Base-by-base conservation (phyloP, 23 red algal genomes). In the Gracilaria gracilis region DNA sequence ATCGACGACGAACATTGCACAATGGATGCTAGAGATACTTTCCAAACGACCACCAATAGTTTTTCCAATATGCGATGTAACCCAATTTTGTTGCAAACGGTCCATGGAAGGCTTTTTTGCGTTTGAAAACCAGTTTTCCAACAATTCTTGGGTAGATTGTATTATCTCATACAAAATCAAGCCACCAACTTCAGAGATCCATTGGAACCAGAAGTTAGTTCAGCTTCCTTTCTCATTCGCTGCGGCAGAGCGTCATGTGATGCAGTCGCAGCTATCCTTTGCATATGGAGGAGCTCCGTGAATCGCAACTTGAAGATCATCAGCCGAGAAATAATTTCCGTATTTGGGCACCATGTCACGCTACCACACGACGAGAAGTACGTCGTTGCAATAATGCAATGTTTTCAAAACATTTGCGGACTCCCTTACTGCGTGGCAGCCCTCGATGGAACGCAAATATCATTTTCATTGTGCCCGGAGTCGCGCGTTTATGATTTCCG, bases 51-150 rank as follows among this genome's bases (percentile, higher is more conserved):
- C 42, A 4, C 11, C 5, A 46, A 11, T 46, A 11, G 42, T 46
- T 46, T 11, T 46, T 46, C 42, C 4, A 46, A 4, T 46, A 46
- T 46, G 42, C 42, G 42, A 4, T 46, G 42, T 11, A 46, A 11
- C 42, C 42, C 11, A 46, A 11, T 11, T 46, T 46, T 46, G 11
- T 46, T 46, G 42, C 42, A 4, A 46, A 11, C 11, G 42, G 42
- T 11, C 11, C 42, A 55, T 88, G 84, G 38, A 76, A 57, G 57
- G 40, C 11, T 14, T 38, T 88, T 9, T 88, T 88, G 37, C 64
- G 84, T 16, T 44, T 88, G 31, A 0, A 67, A 46, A 46, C 42
- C 11, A 11, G 4, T 11, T 46, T 46, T 46, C 4, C 42, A 11
- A 46, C 4, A 11, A 4, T 46, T 46, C 42, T 46, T 46, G 25